Evolutionary conservation across 2,329 filamentous ascomycete genomes (phyloP).

Genomic region (Xylaria sp.): DNA sequence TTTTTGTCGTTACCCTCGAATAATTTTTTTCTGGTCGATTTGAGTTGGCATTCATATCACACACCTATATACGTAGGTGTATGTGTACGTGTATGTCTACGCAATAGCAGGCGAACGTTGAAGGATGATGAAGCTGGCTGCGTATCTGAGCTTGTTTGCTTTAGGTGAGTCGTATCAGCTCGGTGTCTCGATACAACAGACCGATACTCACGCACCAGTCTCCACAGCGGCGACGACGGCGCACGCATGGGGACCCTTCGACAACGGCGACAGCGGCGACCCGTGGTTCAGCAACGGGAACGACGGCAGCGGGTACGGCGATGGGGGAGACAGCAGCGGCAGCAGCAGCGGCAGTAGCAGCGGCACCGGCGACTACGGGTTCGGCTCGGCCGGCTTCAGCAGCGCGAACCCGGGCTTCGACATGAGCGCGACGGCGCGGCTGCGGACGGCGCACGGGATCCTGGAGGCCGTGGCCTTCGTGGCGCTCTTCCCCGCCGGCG

Average conservation of each 20-base stretch:
- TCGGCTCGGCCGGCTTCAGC: background rate
- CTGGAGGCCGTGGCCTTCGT: constrained; percentile 46
- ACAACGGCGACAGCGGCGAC: constrained; percentile 1
- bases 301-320: constrained; percentile 1
- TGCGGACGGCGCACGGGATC: constrained; percentile 45
- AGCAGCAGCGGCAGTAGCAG: background rate
- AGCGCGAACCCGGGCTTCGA: constrained; percentile 33
- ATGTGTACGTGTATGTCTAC: background rate
- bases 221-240: constrained; percentile 1
- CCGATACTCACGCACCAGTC: background rate
- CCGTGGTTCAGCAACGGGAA: constrained; percentile 1
- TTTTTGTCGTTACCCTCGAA: background rate
- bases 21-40: too few relatives aligned
- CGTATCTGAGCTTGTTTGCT: background rate
- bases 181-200: too few relatives aligned
- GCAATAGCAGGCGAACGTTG: background rate
- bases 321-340: background rate
- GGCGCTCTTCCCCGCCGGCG: constrained; percentile 48
- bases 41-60: too few relatives aligned
- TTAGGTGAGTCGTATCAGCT: background rate
- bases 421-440: constrained; percentile 31
- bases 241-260: constrained; percentile 6
- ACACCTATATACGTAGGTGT: background rate
- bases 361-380: background rate
- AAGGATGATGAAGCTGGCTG: background rate